Conservation (phyloP, 768 basidiomycete species). For the Termitomyces sp. region DNA sequence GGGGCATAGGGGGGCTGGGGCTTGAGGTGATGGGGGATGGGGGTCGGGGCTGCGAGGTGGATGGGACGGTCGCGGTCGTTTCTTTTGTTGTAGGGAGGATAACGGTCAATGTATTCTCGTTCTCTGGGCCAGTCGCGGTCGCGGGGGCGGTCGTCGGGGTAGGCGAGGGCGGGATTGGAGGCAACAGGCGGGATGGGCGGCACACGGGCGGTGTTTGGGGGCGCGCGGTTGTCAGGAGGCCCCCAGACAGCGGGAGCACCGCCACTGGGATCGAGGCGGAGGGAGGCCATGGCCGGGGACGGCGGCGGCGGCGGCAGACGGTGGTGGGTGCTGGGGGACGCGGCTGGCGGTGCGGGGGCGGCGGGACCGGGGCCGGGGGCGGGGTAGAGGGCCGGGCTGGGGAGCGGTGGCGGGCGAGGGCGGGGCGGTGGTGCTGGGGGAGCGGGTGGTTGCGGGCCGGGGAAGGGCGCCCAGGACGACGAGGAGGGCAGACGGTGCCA, state of each 20-base stretch:
- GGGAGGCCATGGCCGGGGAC: slow-evolving; percentile 26
- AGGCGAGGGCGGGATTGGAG: slow-evolving; percentile 6
- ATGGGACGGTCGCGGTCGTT: neutral
- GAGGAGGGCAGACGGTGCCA: slow-evolving; percentile 20
- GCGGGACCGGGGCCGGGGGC: neutral
- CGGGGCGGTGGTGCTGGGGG: neutral
- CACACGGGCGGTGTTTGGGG: neutral
- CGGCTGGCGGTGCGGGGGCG: neutral
- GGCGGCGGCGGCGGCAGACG: slow-evolving; percentile 17
- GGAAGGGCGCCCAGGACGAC: neutral
- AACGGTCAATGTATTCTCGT: neutral
- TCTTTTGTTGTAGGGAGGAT: neutral
- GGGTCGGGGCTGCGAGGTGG: neutral
- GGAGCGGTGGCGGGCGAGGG: neutral
- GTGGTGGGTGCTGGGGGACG: slow-evolving; percentile 3
- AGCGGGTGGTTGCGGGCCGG: slow-evolving; percentile 4
- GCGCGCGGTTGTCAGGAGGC: neutral
- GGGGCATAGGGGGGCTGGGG: neutral
- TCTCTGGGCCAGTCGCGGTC: slow-evolving; percentile 10
- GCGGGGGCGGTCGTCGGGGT: slow-evolving; percentile 1
- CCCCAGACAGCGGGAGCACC: slow-evolving; percentile 1
- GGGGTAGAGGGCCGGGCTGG: neutral
- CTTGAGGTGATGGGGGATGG: neutral
- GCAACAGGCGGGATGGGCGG: slow-evolving; percentile 4
- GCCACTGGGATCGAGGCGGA: slow-evolving; percentile 2